Evolutionary conservation across 306 rosid species (phyloP), one percentile per base, ranked within the genome.

Genomic region (Cucurbita maxima): DNA sequence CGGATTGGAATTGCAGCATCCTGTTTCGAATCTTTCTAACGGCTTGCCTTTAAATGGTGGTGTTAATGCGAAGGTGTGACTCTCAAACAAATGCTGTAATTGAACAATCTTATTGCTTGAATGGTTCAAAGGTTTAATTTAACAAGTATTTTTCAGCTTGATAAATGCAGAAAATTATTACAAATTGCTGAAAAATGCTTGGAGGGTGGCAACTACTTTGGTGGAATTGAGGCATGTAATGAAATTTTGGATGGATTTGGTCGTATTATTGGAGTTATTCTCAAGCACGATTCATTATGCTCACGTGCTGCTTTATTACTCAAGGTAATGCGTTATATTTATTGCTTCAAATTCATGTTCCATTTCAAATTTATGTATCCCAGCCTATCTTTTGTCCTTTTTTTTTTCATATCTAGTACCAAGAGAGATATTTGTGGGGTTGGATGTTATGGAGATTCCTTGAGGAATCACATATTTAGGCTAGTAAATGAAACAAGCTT

Each of bases 151-250:
- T 78, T 84, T 61, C 89, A 95, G 99, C 86, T 84, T 86, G 96
- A 87, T 72, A 84, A 84, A 82, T 84, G 92, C 89, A 85, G 83
- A 84, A 86, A 82, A 74, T 83, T 95, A 77, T 72, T 85, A 67
- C 81, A 88, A 84, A 79, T 78, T 81, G 96, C 96, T 48, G 76
- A 88, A 76, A 86, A 79, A 67, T 81, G 83, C 73, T 73, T 88
- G 79, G 88, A 91, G 66, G 82, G 81, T 74, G 86, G 75, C 41
- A 63, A 84, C 68, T 82, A 78, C 71, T 85, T 77, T 77, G 77
- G 86, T 62, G 97, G 99, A 70, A 88, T 95, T 73, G 96, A 95
- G 81, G 97, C 92, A 6, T 95, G 99, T 74, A 85, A 85, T 81
- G 99, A 89, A 80, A 91, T 91, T 78, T 84, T 88, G 90, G 88